These are phyloP conservation scores for Sutorius australiensis DNA, from an alignment of 768 basidiomycete species.

Conservation along the genomic window DNA sequence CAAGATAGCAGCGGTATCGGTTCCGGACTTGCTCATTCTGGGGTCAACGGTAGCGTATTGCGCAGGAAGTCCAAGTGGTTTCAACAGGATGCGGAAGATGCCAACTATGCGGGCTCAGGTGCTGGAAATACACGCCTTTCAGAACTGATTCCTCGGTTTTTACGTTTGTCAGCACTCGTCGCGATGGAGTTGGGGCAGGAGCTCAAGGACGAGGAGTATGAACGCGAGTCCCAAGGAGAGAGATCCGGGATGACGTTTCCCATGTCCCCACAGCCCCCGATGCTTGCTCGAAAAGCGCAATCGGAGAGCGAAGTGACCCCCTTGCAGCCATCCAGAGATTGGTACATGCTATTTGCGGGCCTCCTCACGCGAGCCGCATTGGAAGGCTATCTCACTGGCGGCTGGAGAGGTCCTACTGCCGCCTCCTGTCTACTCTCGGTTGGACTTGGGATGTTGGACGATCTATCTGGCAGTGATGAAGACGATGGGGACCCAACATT, in stretches of 20 bases:
- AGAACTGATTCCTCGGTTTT: conserved; percentile 65
- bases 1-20: conserved; percentile 73
- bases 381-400: conserved; percentile 79
- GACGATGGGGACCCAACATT: conserved; percentile 41
- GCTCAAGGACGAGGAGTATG: conserved; percentile 52
- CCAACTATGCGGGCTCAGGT: conserved; percentile 33
- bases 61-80: conserved; percentile 43
- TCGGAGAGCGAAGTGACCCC: conserved; percentile 45
- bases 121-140: conserved; percentile 62
- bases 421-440: conserved; percentile 70
- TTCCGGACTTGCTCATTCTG: conserved; percentile 59
- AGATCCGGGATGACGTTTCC: conserved; percentile 19
- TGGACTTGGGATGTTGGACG: conserved; percentile 50
- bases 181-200: conserved; percentile 75
- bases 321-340: conserved; percentile 65
- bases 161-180: conserved; percentile 74
- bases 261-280: conserved; percentile 10
- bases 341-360: conserved; percentile 78
- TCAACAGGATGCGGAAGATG: conserved; percentile 19
- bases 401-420: conserved; percentile 72
- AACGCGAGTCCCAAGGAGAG: conserved; percentile 28
- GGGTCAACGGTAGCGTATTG: conserved; percentile 53
- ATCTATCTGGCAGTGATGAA: conserved; percentile 24
- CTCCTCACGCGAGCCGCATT: conserved; percentile 79
- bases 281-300: conserved; percentile 22